Conservation (phyloP, 768 basidiomycete genomes). For the Tulasnella sp. region DNA sequence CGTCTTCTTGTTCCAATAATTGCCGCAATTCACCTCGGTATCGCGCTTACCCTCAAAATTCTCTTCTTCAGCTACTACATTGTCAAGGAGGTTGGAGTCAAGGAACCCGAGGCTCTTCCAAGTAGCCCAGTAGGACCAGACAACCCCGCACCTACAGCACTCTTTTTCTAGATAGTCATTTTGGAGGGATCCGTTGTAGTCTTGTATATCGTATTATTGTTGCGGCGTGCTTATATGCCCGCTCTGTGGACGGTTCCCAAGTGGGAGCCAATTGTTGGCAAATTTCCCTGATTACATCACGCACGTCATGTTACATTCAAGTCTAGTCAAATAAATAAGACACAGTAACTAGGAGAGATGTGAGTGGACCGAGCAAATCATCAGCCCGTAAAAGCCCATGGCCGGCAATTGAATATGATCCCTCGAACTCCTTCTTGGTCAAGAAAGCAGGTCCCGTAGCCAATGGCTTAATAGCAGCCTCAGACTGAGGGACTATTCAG, state of each 20-base stretch:
- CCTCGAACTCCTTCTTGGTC: not conserved
- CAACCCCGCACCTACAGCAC: not conserved
- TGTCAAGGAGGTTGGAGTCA: constrained; percentile 36
- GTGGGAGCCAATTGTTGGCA: not conserved
- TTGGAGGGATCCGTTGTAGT: not conserved
- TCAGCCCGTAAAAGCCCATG: not conserved
- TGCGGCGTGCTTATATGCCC: no score
- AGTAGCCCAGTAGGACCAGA: constrained; percentile 12
- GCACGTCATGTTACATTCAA: not conserved
- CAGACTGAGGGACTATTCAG: not conserved
- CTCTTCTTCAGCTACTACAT: constrained; percentile 63
- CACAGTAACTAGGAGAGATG: not conserved
- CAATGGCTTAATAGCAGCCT: not conserved
- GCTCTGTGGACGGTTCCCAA: no score
- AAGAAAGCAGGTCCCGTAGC: not conserved
- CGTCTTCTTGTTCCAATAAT: constrained; percentile 77
- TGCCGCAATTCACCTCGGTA: constrained; percentile 65
- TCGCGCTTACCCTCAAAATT: constrained; percentile 84
- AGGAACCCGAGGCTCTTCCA: constrained; percentile 10
- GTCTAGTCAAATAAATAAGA: not conserved
- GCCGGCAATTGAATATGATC: constrained; percentile 3
- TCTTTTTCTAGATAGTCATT: not conserved
- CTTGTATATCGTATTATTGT: not conserved
- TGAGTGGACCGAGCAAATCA: constrained; percentile 3
- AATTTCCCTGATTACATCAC: not conserved